Base-by-base conservation (phyloP, 2,329 filamentous ascomycete genomes). In the Thelonectria blattea region DNA sequence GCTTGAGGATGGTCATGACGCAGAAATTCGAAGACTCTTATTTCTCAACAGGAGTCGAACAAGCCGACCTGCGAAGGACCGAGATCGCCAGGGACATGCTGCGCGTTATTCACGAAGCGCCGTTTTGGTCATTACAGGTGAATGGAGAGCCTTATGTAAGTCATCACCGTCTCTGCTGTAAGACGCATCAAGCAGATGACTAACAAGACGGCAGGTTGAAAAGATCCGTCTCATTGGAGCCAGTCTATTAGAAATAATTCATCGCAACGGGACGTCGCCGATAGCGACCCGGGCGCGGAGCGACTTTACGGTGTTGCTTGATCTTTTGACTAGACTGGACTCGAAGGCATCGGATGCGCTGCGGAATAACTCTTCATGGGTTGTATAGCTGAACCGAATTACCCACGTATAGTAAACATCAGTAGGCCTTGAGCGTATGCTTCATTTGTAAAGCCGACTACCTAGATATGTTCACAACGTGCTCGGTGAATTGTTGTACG, bases 21-120 rank as follows among this genome's bases (percentile, higher is more conserved):
- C 74, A 76, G 15, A 75, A 75, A 17, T 67, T 76, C 41, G 74
- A 75, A n/a, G 55, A 75, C 3, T 68, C 72, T 0, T 74, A 74
- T 37, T 73, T 72, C n/a, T 67, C 65, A 1, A 58, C 71, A 0
- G 72, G 73, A 0, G 62, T 71, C 0, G 73, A 75, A 51, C 73
- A 75, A 37, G 72, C 73, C 0, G 72, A 75, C 45, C 39, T 76
- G 12, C 63, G 60, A 10, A 78, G 78, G 60, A 80, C 78, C 0
- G 79, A 81, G 48, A 79, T 81, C 49, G 79, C 78, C 2, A 69
- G 76, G 12, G 77, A 79, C 45, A 78, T 80, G 73, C 41, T 80
- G 14, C 69, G 74, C 0, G 73, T 79, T 0, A 75, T 80, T 27
- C 73, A 75, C 1, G 75, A 77, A 45, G 74, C 76, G 2, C 78